A percentile compares a stretch with the other conserved stretches of the same genome.
phyloP scores from a whole-genome alignment of 495 filamentous ascomycete genomes.

The Podospora pseudocomata region DNA sequence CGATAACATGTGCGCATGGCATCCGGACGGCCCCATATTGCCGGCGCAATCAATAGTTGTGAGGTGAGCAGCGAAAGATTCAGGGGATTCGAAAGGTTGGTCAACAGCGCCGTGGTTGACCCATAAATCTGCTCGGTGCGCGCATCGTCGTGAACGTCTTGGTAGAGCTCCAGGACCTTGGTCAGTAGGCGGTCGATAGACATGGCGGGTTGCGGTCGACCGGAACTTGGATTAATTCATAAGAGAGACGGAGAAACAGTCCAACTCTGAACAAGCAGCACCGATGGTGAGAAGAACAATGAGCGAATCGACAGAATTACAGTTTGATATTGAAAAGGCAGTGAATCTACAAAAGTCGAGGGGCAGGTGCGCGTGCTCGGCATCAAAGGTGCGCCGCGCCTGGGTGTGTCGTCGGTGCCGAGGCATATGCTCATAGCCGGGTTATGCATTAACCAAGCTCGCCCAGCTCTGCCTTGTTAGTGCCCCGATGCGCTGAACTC shows the following conservation, averaged over 20 bases:
- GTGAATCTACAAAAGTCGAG: background rate
- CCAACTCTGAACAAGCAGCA: background rate
- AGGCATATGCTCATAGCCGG: conserved; percentile 6
- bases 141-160: conserved; percentile 46
- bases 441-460: conserved; percentile 8
- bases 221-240: background rate
- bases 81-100: conserved; percentile 80
- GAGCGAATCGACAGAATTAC: background rate
- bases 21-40: conserved; percentile 69
- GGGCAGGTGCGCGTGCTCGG: background rate
- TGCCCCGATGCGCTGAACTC: background rate
- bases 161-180: conserved; percentile 48
- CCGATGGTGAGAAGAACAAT: background rate
- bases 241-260: background rate
- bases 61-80: conserved; percentile 87
- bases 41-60: conserved; percentile 80
- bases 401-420: background rate
- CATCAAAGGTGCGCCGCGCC: conserved; percentile 3
- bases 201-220: conserved; percentile 27
- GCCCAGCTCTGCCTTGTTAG: background rate
- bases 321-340: background rate
- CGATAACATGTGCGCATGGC: conserved; percentile 69
- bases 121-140: conserved; percentile 61
- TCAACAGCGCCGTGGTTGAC: conserved; percentile 77
- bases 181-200: conserved; percentile 51